Evolutionary conservation across 1,284 basidiomycete genomes (phyloP), one percentile per base, ranked within the genome.

Genomic region (Tilletia setariae): DNA sequence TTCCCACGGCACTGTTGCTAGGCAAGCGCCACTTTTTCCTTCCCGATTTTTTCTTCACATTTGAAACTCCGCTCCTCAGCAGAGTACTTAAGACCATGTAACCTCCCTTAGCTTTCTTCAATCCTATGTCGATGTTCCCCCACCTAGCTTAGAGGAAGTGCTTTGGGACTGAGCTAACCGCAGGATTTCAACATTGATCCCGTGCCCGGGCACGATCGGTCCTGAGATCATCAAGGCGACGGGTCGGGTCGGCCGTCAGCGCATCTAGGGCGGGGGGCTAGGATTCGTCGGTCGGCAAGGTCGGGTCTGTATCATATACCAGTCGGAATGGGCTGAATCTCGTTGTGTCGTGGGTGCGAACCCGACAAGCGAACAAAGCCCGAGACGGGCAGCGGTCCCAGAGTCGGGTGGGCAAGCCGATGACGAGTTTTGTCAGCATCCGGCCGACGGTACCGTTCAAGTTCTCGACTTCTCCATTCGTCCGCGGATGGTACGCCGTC

Each of bases 401-500:
- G 19, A 67, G 23, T 6, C 44, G 61, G n/a, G 66, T 67, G 8
- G n/a, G 53, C 2, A 28, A 6, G 19, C 53, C 53, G 8, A 59
- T 25, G 4, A 59, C 21, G 0, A 49, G 43, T 8, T 32, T 13
- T 2, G 59, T 62, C 11, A 67, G 59, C 7, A 8, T 13, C 3
- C 25, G 13, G 8, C 61, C 61, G 40, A 70, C 13, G 8, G 53
- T 32, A 16, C 67, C 67, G 49, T 71, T 71, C 28, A 65, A 68
- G 21, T 63, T 49, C 21, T 71, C 68, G 13, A 63, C 64, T 23
- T 66, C 53, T 1, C 70, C 70, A 23, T 71, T 71, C 0, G 70
- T 66, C 1, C 63, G 21, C 3, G 70, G 70, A 35, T 71, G 70
- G 46, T 68, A 71, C 21, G 68, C 70, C 1, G 51, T 66, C 15